Conservation (phyloP, 2,329 filamentous ascomycete genomes). For the Dothidotthia symphoricarpi region DNA sequence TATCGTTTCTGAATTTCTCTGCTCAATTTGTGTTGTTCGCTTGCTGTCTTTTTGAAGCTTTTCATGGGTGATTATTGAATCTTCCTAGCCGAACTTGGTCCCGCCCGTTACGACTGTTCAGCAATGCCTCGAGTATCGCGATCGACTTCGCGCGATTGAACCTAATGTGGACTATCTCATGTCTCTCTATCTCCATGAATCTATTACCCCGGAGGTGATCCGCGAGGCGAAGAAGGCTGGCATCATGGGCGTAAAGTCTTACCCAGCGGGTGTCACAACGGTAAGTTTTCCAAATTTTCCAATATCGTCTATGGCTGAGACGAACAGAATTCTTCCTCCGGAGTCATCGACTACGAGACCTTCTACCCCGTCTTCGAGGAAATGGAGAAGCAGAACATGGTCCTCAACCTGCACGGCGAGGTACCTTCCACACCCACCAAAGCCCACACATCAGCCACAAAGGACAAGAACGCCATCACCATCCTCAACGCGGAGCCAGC, state of each 20-base stretch:
- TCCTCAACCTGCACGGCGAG: slow-evolving; percentile 95
- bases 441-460: slow-evolving; percentile 14
- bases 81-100: slow-evolving; percentile 49
- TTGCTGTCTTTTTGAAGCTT: background rate
- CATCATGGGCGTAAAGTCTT: slow-evolving; percentile 70
- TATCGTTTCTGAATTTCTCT: background rate
- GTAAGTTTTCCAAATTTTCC: slow-evolving; percentile 12
- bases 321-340: slow-evolving; percentile 57
- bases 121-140: slow-evolving; percentile 49
- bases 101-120: slow-evolving; percentile 52
- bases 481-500: slow-evolving; percentile 66
- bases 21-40: background rate
- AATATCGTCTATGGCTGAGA: too few species aligned
- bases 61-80: background rate
- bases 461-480: slow-evolving; percentile 30
- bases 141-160: slow-evolving; percentile 46
- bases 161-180: slow-evolving; percentile 53
- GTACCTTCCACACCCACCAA: slow-evolving; percentile 55
- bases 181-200: slow-evolving; percentile 52
- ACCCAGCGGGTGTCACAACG: slow-evolving; percentile 51
- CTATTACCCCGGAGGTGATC: slow-evolving; percentile 57
- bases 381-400: slow-evolving; percentile 79
- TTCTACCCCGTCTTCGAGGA: slow-evolving; percentile 82
- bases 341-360: slow-evolving; percentile 66
- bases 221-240: slow-evolving; percentile 70